Evolutionary conservation across 495 filamentous ascomycete species (phyloP), one percentile per base, ranked within the genome.

Genomic region (Oleoguttula mirabilis): DNA sequence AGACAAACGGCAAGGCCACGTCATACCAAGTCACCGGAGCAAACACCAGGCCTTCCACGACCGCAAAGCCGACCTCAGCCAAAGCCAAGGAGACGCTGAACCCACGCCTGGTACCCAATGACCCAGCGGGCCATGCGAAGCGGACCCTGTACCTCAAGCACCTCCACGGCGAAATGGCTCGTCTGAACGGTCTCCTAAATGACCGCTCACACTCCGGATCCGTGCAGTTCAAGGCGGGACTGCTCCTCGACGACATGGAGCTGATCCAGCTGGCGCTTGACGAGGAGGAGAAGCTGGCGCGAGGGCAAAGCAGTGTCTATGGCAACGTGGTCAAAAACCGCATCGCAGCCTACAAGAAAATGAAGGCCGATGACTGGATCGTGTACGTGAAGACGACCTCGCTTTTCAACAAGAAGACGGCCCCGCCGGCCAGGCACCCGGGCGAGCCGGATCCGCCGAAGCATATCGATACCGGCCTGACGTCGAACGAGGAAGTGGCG

Each of bases 231-330:
- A 71, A 66, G 27, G 69, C 65, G 17, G 31, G 25, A 7, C 60
- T 88, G 10, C 44, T 76, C 10, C 62, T 90, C 3, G 76, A 71
- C 2, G 59, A 73, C 0, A 74, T 85, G 50, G 76, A 84, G 43
- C 64, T 96, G 17, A 76, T 94, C 6, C 72, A 71, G 28, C 72
- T 82, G 59, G 80, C 84, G 2, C 65, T 95, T 2, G 85, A 95
- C 48, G 77, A 87, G 40, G 90, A 99, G 60, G 78, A 94, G 54
- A 77, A 73, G 40, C 60, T 78, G 20, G 86, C 87, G 1, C 73
- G 60, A 6, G 72, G 77, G 10, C 76, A 76, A 41, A 64, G 68
- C 0, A 51, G 63, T 15, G 76, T 95, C 48, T 96, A 99, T 52
- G 65, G 67, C 3, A 90, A 88, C 55, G 60, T 84, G 7, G 76